phyloP scores from a whole-genome alignment of 2,329 filamentous ascomycete species.

The Colletotrichum sp. region DNA sequence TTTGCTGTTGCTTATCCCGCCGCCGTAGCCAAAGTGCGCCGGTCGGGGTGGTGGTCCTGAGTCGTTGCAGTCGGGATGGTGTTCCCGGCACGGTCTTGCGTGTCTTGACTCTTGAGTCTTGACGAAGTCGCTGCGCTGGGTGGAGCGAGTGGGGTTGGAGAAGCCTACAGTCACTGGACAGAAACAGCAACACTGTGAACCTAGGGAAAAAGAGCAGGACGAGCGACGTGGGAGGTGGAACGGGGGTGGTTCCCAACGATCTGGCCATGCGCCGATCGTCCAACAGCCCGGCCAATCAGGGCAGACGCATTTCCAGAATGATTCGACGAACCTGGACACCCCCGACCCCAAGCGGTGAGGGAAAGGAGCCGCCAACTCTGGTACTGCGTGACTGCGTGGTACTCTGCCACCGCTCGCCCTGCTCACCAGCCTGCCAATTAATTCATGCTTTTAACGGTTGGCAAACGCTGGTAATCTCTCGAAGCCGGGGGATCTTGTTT shows the following conservation, averaged over 20 bases:
- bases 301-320: background rate
- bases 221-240: background rate
- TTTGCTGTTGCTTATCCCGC: background rate
- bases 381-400: background rate
- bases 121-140: background rate
- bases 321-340: constrained; percentile 6
- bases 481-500: background rate
- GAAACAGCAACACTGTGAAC: background rate
- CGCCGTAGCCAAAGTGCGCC: background rate
- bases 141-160: background rate
- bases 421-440: background rate
- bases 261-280: constrained; percentile 16
- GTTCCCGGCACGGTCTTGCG: background rate
- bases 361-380: background rate
- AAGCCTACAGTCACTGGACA: background rate
- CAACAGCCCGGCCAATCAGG: constrained; percentile 2
- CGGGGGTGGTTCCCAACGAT: constrained; percentile 16
- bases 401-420: background rate
- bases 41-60: background rate
- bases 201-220: background rate
- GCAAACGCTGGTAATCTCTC: background rate
- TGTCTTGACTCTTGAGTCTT: background rate
- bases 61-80: background rate
- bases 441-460: background rate
- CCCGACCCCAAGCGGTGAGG: constrained; percentile 18